Evolutionary conservation across 495 filamentous ascomycete genomes (phyloP).

Genomic region (Hyaloscypha finlandica): DNA sequence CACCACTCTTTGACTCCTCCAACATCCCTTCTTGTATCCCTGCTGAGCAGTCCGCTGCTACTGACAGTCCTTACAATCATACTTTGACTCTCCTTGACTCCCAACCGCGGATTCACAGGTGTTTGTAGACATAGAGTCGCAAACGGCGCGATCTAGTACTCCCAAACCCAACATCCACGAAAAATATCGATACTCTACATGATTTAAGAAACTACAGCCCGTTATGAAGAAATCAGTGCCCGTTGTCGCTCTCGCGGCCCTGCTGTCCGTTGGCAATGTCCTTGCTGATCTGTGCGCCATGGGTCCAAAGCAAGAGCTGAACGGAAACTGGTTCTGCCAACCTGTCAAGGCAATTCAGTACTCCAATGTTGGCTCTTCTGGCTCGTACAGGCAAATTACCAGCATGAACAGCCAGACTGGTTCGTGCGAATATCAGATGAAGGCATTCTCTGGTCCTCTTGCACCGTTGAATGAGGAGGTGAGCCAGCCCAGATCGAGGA

Average conservation of each 20-base stretch:
- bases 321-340: conserved; percentile 59
- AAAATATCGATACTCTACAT: neutral
- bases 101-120: neutral
- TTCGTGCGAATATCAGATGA: conserved; percentile 48
- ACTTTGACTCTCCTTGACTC: neutral
- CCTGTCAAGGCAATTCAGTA: conserved; percentile 62
- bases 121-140: neutral
- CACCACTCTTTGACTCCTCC: neutral
- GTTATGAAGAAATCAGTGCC: neutral
- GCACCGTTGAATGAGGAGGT: conserved; percentile 70
- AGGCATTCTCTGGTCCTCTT: conserved; percentile 56
- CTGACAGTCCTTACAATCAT: neutral
- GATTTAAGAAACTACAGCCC: neutral
- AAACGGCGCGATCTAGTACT: neutral
- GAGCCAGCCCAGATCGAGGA: conserved; percentile 29
- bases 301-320: conserved; percentile 28
- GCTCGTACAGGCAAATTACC: conserved; percentile 60
- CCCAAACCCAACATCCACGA: neutral
- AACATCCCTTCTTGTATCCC: neutral
- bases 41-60: neutral
- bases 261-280: conserved; percentile 1
- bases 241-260: neutral
- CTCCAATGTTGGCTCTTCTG: conserved; percentile 53
- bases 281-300: conserved; percentile 26
- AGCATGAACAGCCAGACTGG: conserved; percentile 56